Base-by-base conservation (phyloP, 495 filamentous ascomycete species). In the Cenococcum geophilum region DNA sequence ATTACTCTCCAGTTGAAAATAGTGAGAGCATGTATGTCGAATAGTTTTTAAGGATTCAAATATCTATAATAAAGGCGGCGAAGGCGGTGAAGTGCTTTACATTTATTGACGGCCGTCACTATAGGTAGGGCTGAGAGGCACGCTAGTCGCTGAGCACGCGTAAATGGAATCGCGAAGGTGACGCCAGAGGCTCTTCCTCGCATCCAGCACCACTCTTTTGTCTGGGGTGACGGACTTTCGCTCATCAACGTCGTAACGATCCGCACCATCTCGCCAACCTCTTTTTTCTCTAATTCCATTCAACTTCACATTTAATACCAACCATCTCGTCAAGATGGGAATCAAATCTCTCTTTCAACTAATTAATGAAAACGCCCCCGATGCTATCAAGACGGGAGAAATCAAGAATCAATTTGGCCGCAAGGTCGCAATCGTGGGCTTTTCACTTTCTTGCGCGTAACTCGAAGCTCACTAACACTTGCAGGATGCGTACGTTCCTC, bases 321-420 rank as follows among this genome's bases (percentile, higher is more conserved):
- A 6, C 12, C 56, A n/a, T 47, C 11, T 27, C 11, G n/a, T 22
- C 57, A 83, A 71, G 16, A 97, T 97, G 92, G 92, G 92, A 79
- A 97, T 97, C 68, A 97, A 95, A 76, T 76, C 83, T 50, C 86
- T 97, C 34, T 91, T 84, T 75, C 82, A 86, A 62, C 82, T 98
- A 70, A 91, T 98, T 76, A 85, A 87, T 59, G 93, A 97, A 62
- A 86, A 97, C 74, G 87, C 88, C 59, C 90, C 92, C 23, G 89
- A 91, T 78, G 88, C 93, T n/a, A 82, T 96, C 78, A 96, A 95
- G 73, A 83, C 87, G 59, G 91, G 93, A 55, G 95, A 98, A 64
- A 97, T 98, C 77, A 98, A 97, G 76, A 92, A 90, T 60, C 95
- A 97, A 48, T 98, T 98, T 68, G 93, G 93, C 64, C 86, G 93